Evolutionary conservation across 805 yeast species (phyloP), one percentile per base, ranked within the genome.

Genomic region (Yamadazyma kitorensis): DNA sequence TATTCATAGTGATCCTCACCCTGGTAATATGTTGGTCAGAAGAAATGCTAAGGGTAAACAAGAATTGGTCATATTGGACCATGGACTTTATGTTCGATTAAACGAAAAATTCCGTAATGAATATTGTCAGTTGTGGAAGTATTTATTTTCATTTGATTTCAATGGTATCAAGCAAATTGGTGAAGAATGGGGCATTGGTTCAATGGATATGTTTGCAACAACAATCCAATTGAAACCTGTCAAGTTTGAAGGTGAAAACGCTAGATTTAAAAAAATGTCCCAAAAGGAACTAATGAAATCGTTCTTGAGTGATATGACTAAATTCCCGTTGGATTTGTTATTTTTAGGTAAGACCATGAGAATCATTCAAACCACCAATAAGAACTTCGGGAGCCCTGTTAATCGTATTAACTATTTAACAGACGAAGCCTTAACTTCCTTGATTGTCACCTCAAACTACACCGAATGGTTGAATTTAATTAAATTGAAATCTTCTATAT

Each of bases 1-100:
- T 20, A 77, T 82, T 12, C 88, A 82, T 51, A 74, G 85, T 34
- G 89, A 82, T 50, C 86, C 91, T 9, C 94, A 84, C 48, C 93
- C 93, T 1, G 94, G 94, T 5, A 85, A 84, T 52, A 56, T 85
- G 44, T 51, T 85, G 36, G 76, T 79, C 4, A 59, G 88, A 24
- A 47, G 52, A 18, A 52, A 59, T 10, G 24, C 31, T 4, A 26
- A 40, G 2, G 61, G 61, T 2, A 51, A 54, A 23, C 82, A 74
- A 47, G 77, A 82, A 48, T 58, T 82, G 23, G 87, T 85, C 18
- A 61, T 84, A 31, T 56, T 84, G 28, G 94, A 84, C 52, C 91
- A 83, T 52, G 94, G 94, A 0, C 60, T 85, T 17, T 84, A 82
- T 47, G 74, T 82, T 14, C 57, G 64, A 14, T 69, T 82, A 39